Evolutionary conservation across 2,329 filamentous ascomycete genomes (phyloP).

Genomic region (Calonectria pseudoturangicola): DNA sequence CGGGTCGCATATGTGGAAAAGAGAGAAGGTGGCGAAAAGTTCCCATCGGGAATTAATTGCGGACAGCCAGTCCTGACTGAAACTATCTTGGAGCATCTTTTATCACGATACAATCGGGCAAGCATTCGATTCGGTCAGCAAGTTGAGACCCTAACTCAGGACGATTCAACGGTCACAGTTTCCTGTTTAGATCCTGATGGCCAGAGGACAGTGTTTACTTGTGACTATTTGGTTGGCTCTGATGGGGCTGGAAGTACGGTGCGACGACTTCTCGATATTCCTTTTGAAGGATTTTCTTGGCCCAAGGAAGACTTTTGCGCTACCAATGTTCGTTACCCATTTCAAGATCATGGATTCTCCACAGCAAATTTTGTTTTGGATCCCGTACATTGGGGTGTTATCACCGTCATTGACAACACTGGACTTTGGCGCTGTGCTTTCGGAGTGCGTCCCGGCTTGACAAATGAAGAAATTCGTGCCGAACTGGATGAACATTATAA

Average conservation of each 20-base stretch:
- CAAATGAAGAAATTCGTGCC: not conserved
- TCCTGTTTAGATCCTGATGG: not conserved
- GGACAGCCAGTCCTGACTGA: not conserved
- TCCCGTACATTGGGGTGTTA: not conserved
- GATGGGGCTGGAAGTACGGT: not conserved
- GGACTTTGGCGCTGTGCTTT: constrained; percentile 4
- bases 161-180: not conserved
- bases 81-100: not conserved
- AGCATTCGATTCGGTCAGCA: not conserved
- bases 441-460: not conserved
- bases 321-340: constrained; percentile 2
- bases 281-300: constrained; percentile 22
- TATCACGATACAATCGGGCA: not conserved
- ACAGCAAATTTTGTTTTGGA: not conserved
- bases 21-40: not conserved
- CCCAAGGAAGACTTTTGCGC: constrained; percentile 24
- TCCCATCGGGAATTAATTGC: constrained; percentile 4
- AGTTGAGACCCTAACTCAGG: not conserved
- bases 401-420: not conserved
- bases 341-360: not conserved
- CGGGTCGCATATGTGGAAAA: not conserved
- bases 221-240: not conserved
- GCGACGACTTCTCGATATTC: not conserved
- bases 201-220: not conserved
- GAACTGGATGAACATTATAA: not conserved